Evolutionary conservation across 2,329 filamentous ascomycete species (phyloP), one percentile per base, ranked within the genome.

Genomic region (Colletotrichum sp.): DNA sequence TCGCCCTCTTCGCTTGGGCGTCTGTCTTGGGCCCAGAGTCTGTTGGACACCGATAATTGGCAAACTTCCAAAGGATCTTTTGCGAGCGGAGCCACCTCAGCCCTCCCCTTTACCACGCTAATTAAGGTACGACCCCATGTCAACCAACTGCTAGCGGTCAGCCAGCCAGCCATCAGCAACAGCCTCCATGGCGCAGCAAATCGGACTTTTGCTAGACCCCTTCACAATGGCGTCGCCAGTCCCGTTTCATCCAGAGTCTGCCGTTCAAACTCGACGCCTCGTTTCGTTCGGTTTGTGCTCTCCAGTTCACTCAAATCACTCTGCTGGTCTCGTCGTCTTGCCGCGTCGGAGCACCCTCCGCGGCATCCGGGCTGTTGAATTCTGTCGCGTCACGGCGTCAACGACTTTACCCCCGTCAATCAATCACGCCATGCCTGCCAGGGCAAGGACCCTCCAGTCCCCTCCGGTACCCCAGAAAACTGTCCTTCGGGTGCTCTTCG

Each of bases 11-110:
- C 28, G 67, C 67, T 66, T 32, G 52, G 34, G 67, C 67, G 48
- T 34, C 61, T 61, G 28, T 67, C 25, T 30, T 39, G 61, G 64
- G 43, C 32, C 15, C 32, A 30, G 66, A 22, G 69, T 32, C 56
- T 58, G 62, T 66, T 72, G 69, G 55, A 56, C 36, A 52, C 61
- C 72, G 55, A 72, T 64, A 16, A 73, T 68, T 73, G 58, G 70
- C 73, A 75, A 68, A 60, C 70, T 67, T 66, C 58, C 27, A 25
- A 60, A 75, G 58, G 64, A 75, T 58, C 69, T 67, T 75, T 75
- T 75, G 72, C 34, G 22, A 67, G 72, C 62, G 68, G 68, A 55
- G 56, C 18, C 48, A 69, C 52, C 48, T 39, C 60, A 61, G 60
- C 71, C 60, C 66, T 58, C 65, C 48, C 39, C 69, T 71, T 66